These are phyloP conservation scores for Agaricus blazei DNA, from an alignment of 768 basidiomycete species.

Conservation along the genomic window DNA sequence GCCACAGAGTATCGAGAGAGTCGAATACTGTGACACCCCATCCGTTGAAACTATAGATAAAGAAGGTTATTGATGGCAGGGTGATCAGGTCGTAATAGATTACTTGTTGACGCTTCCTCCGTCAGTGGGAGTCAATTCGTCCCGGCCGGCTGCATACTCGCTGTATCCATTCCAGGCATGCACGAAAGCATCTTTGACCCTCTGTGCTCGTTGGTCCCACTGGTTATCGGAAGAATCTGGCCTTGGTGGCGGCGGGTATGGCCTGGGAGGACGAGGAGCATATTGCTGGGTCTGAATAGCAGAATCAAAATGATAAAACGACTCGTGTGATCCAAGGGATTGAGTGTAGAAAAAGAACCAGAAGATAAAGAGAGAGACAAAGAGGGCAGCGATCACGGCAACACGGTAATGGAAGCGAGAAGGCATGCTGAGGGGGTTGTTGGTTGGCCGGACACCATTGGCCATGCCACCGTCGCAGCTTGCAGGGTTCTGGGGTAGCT, in stretches of 20 bases:
- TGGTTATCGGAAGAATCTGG: background rate
- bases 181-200: conserved; percentile 53
- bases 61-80: background rate
- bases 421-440: background rate
- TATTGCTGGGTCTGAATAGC: background rate
- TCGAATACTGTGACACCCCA: conserved; percentile 76
- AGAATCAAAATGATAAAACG: background rate
- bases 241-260: conserved; percentile 2
- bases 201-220: conserved; percentile 48
- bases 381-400: background rate
- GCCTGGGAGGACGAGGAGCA: background rate
- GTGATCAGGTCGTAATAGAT: conserved; percentile 15
- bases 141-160: conserved; percentile 44
- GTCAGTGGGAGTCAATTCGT: conserved; percentile 53
- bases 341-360: conserved; percentile 4
- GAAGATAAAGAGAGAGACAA: conserved; percentile 1
- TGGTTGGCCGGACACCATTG: background rate
- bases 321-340: background rate
- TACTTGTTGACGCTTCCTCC: conserved; percentile 52
- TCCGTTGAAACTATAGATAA: conserved; percentile 55
- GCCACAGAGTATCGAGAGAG: conserved; percentile 75
- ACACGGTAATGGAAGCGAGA: conserved; percentile 6
- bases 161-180: conserved; percentile 59
- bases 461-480: too few species aligned
- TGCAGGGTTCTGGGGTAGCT: background rate